These are phyloP conservation scores for Raffaelea ambrosiae DNA, from an alignment of 2,329 filamentous ascomycete species.

Conservation along the genomic window DNA sequence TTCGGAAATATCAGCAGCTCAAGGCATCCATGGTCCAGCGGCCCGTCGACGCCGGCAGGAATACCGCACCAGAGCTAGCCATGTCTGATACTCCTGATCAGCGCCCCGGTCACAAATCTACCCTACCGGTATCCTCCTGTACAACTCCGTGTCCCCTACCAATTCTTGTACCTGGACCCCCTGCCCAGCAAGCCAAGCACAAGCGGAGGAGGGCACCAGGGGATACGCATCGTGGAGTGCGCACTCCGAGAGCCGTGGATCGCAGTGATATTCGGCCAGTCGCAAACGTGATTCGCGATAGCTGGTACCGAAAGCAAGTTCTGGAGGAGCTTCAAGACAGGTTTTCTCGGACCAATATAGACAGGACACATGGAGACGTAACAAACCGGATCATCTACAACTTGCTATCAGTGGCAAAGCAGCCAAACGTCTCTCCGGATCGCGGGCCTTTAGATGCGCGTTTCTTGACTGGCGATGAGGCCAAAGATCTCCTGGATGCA, in stretches of 20 bases:
- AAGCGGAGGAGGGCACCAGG: background rate
- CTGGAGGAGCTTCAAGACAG: conserved; percentile 8
- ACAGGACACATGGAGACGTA: conserved; percentile 11
- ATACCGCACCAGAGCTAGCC: background rate
- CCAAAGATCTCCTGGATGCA: conserved; percentile 10
- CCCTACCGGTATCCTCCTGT: background rate
- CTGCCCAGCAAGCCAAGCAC: background rate
- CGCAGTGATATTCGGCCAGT: conserved; percentile 5
- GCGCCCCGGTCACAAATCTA: too few species aligned
- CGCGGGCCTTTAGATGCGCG: conserved; percentile 9
- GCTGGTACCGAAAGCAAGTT: conserved; percentile 8
- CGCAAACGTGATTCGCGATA: conserved; percentile 7
- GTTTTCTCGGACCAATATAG: background rate
- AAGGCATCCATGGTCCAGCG: background rate
- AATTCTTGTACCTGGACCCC: background rate
- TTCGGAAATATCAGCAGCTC: conserved; percentile 3
- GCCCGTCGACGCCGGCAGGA: background rate
- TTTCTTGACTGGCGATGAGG: conserved; percentile 12
- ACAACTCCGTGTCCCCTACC: background rate
- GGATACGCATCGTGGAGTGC: background rate
- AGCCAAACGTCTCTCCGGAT: conserved; percentile 5
- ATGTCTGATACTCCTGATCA: too few species aligned
- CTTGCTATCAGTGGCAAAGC: conserved; percentile 8
- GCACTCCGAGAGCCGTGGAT: background rate
- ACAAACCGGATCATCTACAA: conserved; percentile 11